Conservation (phyloP, 805 yeast species). For the Diddensiella transvaalensis region DNA sequence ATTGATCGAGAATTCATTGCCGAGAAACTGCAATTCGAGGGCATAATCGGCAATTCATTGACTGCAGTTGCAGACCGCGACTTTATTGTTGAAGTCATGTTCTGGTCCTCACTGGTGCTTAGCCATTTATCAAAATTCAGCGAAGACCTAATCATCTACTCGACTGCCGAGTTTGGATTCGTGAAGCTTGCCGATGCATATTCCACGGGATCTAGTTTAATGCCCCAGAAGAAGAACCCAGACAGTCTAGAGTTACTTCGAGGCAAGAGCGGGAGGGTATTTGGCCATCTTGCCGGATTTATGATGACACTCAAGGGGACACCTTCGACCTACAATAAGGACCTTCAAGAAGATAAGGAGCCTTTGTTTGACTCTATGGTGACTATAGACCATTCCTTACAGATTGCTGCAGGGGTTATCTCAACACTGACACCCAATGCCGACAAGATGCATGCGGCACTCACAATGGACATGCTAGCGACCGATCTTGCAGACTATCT, state of each 20-base stretch:
- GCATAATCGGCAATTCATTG: slow-evolving; percentile 91
- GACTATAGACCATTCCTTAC: slow-evolving; percentile 89
- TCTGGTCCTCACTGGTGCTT: slow-evolving; percentile 94
- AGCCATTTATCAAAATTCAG: slow-evolving; percentile 92
- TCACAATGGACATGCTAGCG: slow-evolving; percentile 98
- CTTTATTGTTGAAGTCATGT: slow-evolving; percentile 90
- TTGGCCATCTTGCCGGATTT: slow-evolving; percentile 93
- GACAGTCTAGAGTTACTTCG: slow-evolving; percentile 92
- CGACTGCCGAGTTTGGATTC: slow-evolving; percentile 97
- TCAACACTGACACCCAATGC: slow-evolving; percentile 76
- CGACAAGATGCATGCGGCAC: slow-evolving; percentile 76
- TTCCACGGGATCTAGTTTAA: slow-evolving; percentile 95
- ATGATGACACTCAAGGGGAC: slow-evolving; percentile 95
- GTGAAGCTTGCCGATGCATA: slow-evolving; percentile 93
- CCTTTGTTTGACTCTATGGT: slow-evolving; percentile 89
- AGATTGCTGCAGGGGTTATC: slow-evolving; percentile 94
- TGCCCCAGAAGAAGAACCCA: slow-evolving; percentile 99
- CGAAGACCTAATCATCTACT: slow-evolving; percentile 92
- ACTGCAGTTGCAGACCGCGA: slow-evolving; percentile 98
- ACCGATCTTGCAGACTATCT: slow-evolving; percentile 97
- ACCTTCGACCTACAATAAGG: slow-evolving; percentile 97
- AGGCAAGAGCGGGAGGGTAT: slow-evolving; percentile 96
- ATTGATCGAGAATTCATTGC: slow-evolving; percentile 92
- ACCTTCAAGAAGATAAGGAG: slow-evolving; percentile 98
- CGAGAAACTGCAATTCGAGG: slow-evolving; percentile 68